Percentiles rank a stretch among this genome's conserved stretches.
Evolutionary conservation across 371 early-diverging fungal genomes (phyloP).

Genomic region (Apophysomyces sp.): DNA sequence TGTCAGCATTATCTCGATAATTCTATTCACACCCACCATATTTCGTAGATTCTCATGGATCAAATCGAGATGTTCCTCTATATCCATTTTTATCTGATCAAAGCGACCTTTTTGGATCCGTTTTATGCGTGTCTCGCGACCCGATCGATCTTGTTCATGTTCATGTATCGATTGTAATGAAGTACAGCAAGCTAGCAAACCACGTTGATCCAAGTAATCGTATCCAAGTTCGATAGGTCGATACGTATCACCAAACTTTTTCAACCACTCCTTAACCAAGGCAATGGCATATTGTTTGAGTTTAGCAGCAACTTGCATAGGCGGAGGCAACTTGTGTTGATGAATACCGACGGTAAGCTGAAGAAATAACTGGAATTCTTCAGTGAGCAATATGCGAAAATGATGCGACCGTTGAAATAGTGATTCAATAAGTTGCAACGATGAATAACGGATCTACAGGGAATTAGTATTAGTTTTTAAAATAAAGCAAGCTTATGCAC

Average conservation of each 20-base stretch:
- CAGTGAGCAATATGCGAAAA: conserved; percentile 55
- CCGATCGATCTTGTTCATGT: conserved; percentile 13
- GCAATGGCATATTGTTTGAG: conserved; percentile 53
- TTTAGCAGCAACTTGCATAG: conserved; percentile 48
- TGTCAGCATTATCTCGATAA: neutral
- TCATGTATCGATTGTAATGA: conserved; percentile 20
- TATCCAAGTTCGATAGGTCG: conserved; percentile 52
- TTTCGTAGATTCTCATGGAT: conserved; percentile 52
- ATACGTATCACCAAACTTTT: conserved; percentile 56
- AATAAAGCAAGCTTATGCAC: conserved; percentile 19
- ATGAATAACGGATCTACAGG: conserved; percentile 64
- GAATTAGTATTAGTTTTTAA: neutral
- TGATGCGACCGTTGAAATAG: conserved; percentile 68
- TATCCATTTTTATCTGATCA: conserved; percentile 34
- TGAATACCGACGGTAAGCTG: conserved; percentile 61
- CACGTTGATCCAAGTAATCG: conserved; percentile 47
- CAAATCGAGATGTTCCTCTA: conserved; percentile 41
- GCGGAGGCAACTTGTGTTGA: conserved; percentile 56
- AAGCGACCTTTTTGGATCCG: conserved; percentile 43
- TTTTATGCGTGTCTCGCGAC: conserved; percentile 15
- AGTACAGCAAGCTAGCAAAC: conserved; percentile 5
- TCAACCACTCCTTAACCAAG: conserved; percentile 56
- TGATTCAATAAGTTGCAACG: conserved; percentile 60
- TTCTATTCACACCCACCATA: conserved; percentile 34
- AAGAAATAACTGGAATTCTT: conserved; percentile 56